A percentile compares a stretch with the other conserved stretches of the same genome.
Evolutionary conservation across 2,329 filamentous ascomycete species (phyloP).

Genomic region (Ophiostoma novo-ulmi): DNA sequence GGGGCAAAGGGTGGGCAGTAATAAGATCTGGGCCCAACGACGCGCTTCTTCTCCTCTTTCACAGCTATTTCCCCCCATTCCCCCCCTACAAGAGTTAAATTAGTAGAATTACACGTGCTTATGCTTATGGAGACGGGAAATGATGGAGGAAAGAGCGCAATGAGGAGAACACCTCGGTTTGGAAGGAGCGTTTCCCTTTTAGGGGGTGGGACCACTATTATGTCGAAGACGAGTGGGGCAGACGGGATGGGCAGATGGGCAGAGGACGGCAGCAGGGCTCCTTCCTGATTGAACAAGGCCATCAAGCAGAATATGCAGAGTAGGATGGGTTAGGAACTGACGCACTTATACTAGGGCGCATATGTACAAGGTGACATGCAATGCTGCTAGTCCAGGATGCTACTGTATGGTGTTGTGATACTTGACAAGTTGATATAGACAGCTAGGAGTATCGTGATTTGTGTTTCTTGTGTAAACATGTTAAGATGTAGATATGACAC

Average conservation of each 20-base stretch:
- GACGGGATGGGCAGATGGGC: neutral
- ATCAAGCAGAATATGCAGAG: too few relatives aligned
- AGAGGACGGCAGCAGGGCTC: neutral
- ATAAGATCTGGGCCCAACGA: slow-evolving; percentile 6
- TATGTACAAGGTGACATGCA: too few relatives aligned
- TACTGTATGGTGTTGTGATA: too few relatives aligned
- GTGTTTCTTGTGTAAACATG: too few relatives aligned
- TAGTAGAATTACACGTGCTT: slow-evolving; percentile 22
- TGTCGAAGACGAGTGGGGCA: slow-evolving; percentile 1
- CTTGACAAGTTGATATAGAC: too few relatives aligned
- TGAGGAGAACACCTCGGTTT: slow-evolving; percentile 21
- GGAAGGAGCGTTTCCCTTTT: slow-evolving; percentile 16
- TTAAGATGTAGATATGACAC: too few relatives aligned
- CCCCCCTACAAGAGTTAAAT: slow-evolving; percentile 11
- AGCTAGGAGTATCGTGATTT: too few relatives aligned
- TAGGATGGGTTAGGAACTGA: too few relatives aligned
- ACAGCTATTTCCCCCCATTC: neutral
- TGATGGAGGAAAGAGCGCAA: slow-evolving; percentile 11
- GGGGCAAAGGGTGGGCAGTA: neutral
- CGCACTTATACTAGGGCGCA: too few relatives aligned
- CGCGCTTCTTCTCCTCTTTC: slow-evolving; percentile 10
- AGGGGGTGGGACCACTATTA: neutral
- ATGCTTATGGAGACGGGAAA: slow-evolving; percentile 5
- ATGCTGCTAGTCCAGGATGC: too few relatives aligned
- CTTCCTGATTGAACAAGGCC: neutral